Evolutionary conservation across 2,329 filamentous ascomycete species (phyloP).

Genomic region (Shiraia bambusicola): DNA sequence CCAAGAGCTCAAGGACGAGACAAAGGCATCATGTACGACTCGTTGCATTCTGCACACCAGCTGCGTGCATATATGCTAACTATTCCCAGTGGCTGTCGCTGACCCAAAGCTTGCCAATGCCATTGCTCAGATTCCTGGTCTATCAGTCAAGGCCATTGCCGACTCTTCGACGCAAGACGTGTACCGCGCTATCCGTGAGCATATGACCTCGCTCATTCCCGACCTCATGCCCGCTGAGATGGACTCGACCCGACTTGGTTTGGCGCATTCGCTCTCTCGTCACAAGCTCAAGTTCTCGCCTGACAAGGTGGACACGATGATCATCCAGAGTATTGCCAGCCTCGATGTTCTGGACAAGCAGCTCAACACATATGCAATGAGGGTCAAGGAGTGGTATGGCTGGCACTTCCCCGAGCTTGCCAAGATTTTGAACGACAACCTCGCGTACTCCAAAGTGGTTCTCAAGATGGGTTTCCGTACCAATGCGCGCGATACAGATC

Average conservation of each 20-base stretch:
- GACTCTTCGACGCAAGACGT: constrained; percentile 83
- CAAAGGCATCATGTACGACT: constrained; percentile 72
- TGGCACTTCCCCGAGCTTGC: constrained; percentile 99
- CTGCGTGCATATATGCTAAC: constrained; percentile 10
- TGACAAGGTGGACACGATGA: constrained; percentile 99
- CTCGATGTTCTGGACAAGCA: constrained; percentile 98
- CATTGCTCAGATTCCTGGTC: constrained; percentile 86
- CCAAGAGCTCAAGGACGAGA: constrained; percentile 91
- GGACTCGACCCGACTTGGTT: constrained; percentile 91
- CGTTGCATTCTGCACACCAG: background rate
- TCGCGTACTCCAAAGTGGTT: constrained; percentile 77
- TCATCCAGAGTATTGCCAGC: constrained; percentile 87
- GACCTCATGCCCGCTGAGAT: constrained; percentile 82
- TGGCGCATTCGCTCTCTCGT: constrained; percentile 87
- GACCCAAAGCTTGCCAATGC: constrained; percentile 88
- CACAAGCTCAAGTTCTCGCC: constrained; percentile 99
- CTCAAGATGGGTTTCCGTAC: constrained; percentile 85
- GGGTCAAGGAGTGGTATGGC: constrained; percentile 99
- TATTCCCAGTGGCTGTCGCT: constrained; percentile 69
- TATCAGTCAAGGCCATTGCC: constrained; percentile 81
- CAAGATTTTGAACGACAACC: constrained; percentile 86
- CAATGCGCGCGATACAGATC: constrained; percentile 72
- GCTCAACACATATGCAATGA: constrained; percentile 97
- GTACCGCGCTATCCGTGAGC: constrained; percentile 90
- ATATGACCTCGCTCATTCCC: constrained; percentile 86